phyloP scores from a whole-genome alignment of 495 filamentous ascomycete species.

The Aspergillus campestris region DNA sequence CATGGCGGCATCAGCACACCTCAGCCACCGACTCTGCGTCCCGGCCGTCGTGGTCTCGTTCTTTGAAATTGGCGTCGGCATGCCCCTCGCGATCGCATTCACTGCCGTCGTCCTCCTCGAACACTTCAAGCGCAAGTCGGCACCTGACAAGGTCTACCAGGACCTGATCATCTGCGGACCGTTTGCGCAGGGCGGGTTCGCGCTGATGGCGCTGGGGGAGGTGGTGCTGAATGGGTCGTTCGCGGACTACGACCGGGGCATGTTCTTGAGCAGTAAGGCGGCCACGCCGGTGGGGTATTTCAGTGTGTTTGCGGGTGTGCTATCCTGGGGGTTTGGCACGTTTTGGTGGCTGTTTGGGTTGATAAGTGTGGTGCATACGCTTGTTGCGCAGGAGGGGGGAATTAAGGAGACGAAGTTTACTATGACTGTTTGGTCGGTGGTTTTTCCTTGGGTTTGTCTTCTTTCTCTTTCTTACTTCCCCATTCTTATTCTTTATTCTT shows the following conservation, averaged over 20 bases:
- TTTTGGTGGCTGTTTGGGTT: slow-evolving; percentile 30
- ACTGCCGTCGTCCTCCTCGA: slow-evolving; percentile 17
- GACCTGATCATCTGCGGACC: slow-evolving; percentile 34
- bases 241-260: slow-evolving; percentile 19
- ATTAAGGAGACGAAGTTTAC: slow-evolving; percentile 12
- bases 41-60: slow-evolving; percentile 26
- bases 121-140: slow-evolving; percentile 15
- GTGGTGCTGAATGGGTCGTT: slow-evolving; percentile 15
- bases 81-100: slow-evolving; percentile 18
- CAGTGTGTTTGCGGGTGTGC: slow-evolving; percentile 17
- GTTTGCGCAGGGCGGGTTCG: slow-evolving; percentile 25
- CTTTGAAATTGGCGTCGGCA: slow-evolving; percentile 20
- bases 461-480: not conserved
- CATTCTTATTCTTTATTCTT: not conserved
- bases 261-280: slow-evolving; percentile 16
- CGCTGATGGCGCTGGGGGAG: slow-evolving; percentile 20
- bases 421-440: slow-evolving; percentile 18
- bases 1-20: not conserved
- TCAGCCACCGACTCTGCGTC: slow-evolving; percentile 20
- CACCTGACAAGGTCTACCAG: slow-evolving; percentile 16
- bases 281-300: slow-evolving; percentile 9
- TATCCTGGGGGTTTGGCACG: slow-evolving; percentile 23
- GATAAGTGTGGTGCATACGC: slow-evolving; percentile 21
- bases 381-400: slow-evolving; percentile 15
- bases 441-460: slow-evolving; percentile 23